Percentiles rank a stretch among this genome's conserved stretches.
These are phyloP conservation scores for Coemansia sp. DNA, from an alignment of 192 early-diverging fungal genomes.

Conservation along the genomic window DNA sequence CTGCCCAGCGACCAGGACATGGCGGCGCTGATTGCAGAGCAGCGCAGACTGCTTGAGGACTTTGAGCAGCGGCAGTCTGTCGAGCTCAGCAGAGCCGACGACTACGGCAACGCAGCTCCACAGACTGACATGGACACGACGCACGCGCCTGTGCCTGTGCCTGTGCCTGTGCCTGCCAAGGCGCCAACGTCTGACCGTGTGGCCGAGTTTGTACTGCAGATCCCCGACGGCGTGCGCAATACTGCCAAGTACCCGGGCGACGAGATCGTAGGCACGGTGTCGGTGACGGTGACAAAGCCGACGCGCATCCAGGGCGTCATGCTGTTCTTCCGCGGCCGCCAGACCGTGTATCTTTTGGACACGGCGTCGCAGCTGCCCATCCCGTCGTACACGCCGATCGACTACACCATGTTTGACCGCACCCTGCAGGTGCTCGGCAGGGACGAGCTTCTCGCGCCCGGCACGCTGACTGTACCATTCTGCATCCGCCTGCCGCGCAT, in stretches of 20 bases:
- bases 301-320: conserved; percentile 25
- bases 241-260: conserved; percentile 30
- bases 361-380: neutral
- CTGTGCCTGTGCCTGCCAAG: neutral
- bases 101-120: too few relatives aligned
- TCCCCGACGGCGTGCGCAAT: conserved; percentile 38
- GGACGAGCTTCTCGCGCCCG: conserved; percentile 19
- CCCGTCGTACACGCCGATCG: conserved; percentile 2
- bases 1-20: neutral
- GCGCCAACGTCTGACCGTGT: conserved; percentile 37
- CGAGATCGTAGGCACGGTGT: conserved; percentile 29
- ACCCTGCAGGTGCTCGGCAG: conserved; percentile 22
- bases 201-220: conserved; percentile 31
- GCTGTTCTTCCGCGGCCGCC: conserved; percentile 23
- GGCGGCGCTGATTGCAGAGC: neutral
- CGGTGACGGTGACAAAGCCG: conserved; percentile 37
- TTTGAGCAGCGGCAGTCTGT: too few relatives aligned
- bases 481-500: conserved; percentile 23
- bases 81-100: too few relatives aligned
- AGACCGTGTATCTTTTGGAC: conserved; percentile 30
- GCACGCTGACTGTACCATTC: conserved; percentile 32
- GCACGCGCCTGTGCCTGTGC: too few relatives aligned
- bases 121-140: too few relatives aligned
- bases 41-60: too few relatives aligned
- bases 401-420: conserved; percentile 33